These are phyloP conservation scores for Pseudocercospora eumusae DNA, from an alignment of 2,329 filamentous ascomycete genomes.

Conservation along the genomic window DNA sequence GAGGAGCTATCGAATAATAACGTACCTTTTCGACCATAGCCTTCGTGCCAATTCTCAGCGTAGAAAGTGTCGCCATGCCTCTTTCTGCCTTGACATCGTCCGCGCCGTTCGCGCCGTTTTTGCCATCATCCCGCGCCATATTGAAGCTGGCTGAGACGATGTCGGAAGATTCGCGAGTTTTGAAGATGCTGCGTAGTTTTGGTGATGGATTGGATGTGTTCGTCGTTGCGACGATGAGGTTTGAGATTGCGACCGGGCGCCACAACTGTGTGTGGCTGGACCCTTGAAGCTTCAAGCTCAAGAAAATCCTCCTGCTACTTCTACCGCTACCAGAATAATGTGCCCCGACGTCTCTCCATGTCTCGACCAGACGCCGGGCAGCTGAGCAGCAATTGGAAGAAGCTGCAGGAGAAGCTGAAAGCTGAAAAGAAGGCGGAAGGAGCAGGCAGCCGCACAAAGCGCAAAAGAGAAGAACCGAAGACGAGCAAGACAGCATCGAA, in stretches of 20 bases:
- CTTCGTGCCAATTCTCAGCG: conserved; percentile 70
- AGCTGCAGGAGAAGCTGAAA: conserved; percentile 62
- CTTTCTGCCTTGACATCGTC: conserved; percentile 61
- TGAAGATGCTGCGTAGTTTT: conserved; percentile 12
- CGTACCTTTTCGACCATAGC: conserved; percentile 68
- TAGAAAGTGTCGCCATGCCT: conserved; percentile 80
- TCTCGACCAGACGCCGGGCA: conserved; percentile 40
- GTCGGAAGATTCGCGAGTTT: conserved; percentile 3
- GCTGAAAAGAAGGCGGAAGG: conserved; percentile 42
- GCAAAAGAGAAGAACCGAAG: conserved; percentile 34
- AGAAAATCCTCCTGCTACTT: conserved; percentile 6
- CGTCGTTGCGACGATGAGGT: conserved; percentile 15
- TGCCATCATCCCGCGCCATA: conserved; percentile 57
- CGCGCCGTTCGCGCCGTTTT: conserved; percentile 33
- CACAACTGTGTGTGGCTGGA: conserved; percentile 3
- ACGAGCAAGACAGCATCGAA: conserved; percentile 23
- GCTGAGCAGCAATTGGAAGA: conserved; percentile 71
- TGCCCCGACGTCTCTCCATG: conserved; percentile 35
- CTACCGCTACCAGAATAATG: neutral
- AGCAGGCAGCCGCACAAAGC: conserved; percentile 39
- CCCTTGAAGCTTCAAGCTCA: neutral
- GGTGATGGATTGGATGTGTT: conserved; percentile 21
- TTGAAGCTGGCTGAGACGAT: neutral
- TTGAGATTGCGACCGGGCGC: conserved; percentile 24
- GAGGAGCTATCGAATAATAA: too few species aligned